Evolutionary conservation across 345 rosid species (phyloP), one percentile per base, ranked within the genome.

Genomic region (Rhizophora mangle): DNA sequence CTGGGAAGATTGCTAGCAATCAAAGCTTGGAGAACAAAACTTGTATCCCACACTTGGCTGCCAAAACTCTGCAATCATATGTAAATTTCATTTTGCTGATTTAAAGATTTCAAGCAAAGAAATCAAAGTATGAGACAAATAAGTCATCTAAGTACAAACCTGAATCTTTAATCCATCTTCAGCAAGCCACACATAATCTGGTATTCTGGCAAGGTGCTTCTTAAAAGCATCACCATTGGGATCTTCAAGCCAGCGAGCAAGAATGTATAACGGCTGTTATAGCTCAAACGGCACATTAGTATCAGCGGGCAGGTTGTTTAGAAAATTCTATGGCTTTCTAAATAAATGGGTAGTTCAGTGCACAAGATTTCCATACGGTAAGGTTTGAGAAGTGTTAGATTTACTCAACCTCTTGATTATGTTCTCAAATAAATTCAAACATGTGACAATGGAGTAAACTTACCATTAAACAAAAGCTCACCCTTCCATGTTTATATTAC

Each of bases 171-270:
- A 56, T 64, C 75, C 75, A 64, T 71, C 75, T 46, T 71, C 75
- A 0, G 34, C 75, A 2, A 71, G 2, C 75, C 75, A 71, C 0
- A 71, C 2, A 19, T 55, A 71, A 63, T 71, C 75, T 0, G 26
- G 6, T 19, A 71, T 26, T 57, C 75, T 29, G 13, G 75, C 75
- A 46, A 71, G 75, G 24, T 71, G 75, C 56, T 57, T 63, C 71
- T 76, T 62, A 37, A 76, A 72, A 60, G 65, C 49, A 19, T 65
- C 51, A 26, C 80, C 54, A 32, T 68, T 56, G 6, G 83, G 80
- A 72, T 79, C 77, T 68, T 79, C 83, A 62, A 15, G 43, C 83
- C 83, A 79, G 21, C 80, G 72, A 72, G 77, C 83, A 60, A 79
- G 74, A 66, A 69, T 65, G 46, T 57, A 29, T 47, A 75, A 27